Base-by-base conservation (phyloP, 192 early-diverging fungal genomes). In the Podila horticola region DNA sequence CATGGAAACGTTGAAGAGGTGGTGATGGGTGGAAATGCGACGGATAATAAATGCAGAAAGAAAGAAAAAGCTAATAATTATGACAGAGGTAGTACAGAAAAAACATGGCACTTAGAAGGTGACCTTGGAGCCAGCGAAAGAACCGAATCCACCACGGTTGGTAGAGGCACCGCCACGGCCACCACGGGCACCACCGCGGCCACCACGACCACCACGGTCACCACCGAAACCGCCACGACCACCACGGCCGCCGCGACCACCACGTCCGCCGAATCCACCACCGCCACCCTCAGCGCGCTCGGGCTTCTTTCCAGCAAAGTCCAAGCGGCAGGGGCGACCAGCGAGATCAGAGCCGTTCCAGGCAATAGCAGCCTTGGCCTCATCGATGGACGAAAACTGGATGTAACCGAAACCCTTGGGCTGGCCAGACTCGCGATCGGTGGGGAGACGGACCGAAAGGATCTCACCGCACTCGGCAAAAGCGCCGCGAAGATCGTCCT, bases 341-440 rank as follows among this genome's bases (percentile, higher is more conserved):
- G 89, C 88, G 24, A 97, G 84, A 36, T 94, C 91, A 10, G 82
- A 68, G 68, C 92, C 93, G 81, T 97, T 94, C 88, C 94, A 88
- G 66, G 90, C 87, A 84, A 91, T 87, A 26, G 94, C 87, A 34
- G 94, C 94, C 75, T 94, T 86, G 71, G 93, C 94, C 30, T 86
- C 85, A 45, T 88, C 92, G 34, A 85, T 83, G 66, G 87, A 67
- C 24, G 85, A 84, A 74, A 96, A 99, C 75, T 97, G 91, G 31
- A 98, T 90, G 85, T 97, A 98, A 74, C 94, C 97, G 82, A 95
- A 95, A 13, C 94, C 95, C 84, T 93, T 94, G 64, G 88, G 84
- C 64, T 88, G 83, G 50, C 91, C 93, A 64, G 89, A 86, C 48
- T 94, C 94, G n/a, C 86, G 83, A 84, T 94, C 90, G 31, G 90